Evolutionary conservation across 768 basidiomycete species (phyloP), one percentile per base, ranked within the genome.

Genomic region (Zangia roseola): DNA sequence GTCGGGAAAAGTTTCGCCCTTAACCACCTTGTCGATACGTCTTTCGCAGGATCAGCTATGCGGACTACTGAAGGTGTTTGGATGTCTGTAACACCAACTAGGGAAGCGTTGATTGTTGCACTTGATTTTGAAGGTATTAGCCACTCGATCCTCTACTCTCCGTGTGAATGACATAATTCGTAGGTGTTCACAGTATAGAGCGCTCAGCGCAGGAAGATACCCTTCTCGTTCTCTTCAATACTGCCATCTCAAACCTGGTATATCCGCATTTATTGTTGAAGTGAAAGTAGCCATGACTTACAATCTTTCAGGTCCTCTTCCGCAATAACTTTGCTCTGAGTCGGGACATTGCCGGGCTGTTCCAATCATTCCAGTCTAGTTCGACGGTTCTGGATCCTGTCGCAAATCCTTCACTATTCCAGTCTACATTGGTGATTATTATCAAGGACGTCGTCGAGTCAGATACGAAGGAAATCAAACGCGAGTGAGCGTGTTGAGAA

Each of bases 361-460:
- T 84, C 53, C 79, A 80, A 46, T 82, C 80, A 0, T 83, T 82
- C 64, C 81, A 82, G 50, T 75, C 79, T 0, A 78, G 78, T 14
- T 74, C 78, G 1, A 71, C 75, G 0, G 74, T 84, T 12, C 64
- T 84, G 4, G 80, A 84, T 49, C 83, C 82, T 8, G 69, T 74
- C 2, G 68, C 76, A 0, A 84, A 84, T 56, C 82, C 81, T 0
- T 70, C 69, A 14, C 69, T 84, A n/a, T 84, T 84, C 64, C 77
- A 73, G 49, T 83, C 81, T 1, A 80, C 73, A 0, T 69, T 84
- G 13, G 73, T 74, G 8, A 83, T 84, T 53, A 82, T 84, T 42
- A 83, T 84, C 61, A 84, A 84, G 77, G 83, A 84, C 41, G 83
- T 84, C 13, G 73, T 81, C 5, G 83, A 84, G 41, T 74, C 79